Conservation (phyloP, 345 rosid species). For the Citrus glauca region DNA sequence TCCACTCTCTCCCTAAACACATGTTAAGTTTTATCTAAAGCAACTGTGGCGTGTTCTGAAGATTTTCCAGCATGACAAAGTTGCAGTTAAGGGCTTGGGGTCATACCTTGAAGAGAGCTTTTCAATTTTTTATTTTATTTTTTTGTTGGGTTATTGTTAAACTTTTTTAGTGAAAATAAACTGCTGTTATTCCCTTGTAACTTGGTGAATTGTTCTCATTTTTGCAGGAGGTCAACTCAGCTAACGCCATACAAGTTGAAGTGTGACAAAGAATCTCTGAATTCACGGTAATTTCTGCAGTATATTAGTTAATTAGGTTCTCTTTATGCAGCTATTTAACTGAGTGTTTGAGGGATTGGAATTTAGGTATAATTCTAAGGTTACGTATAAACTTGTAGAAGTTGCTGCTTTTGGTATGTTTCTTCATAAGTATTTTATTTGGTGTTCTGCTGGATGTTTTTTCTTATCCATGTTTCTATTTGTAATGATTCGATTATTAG, state of each 20-base stretch:
- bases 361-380: background rate
- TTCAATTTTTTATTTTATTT: background rate
- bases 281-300: conserved; percentile 62
- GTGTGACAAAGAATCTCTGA: conserved; percentile 85
- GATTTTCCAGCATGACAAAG: conserved; percentile 1
- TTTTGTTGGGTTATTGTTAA: background rate
- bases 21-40: background rate
- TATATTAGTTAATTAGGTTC: background rate
- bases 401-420: conserved; percentile 4
- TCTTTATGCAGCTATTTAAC: background rate
- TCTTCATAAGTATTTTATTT: background rate
- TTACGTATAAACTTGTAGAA: background rate
- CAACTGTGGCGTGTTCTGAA: background rate
- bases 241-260: conserved; percentile 79
- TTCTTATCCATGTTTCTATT: conserved; percentile 16
- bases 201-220: conserved; percentile 2
- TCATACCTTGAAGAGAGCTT: background rate
- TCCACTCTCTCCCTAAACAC: background rate
- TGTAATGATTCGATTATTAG: conserved; percentile 32
- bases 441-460: conserved; percentile 1
- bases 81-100: background rate
- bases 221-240: conserved; percentile 69
- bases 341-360: background rate
- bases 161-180: background rate
- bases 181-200: background rate